Evolutionary conservation across 352 stramenopile species (phyloP), one percentile per base, ranked within the genome.

Genomic region (Pythium insidiosum): DNA sequence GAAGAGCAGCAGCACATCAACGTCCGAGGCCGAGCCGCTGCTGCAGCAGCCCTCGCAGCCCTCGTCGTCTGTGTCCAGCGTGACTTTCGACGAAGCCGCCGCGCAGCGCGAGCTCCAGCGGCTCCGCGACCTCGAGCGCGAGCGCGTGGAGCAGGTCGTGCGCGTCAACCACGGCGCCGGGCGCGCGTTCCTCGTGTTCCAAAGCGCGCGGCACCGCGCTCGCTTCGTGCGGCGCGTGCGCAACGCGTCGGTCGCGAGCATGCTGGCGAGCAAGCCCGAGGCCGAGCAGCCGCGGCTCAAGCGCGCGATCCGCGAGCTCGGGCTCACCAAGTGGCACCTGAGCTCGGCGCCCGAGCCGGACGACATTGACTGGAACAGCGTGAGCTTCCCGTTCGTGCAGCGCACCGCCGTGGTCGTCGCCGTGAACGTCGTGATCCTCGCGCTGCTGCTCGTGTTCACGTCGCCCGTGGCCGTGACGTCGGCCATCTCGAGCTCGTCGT

Each of bases 361-460:
- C 38, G 80, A 93, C 38, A 70, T 93, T 35, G 80, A 93, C 61
- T 93, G 80, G 80, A 62, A 89, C 45, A 89, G 73, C 50, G 76
- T 93, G 16, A 87, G 73, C 39, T 87, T 82, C 48, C 35, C 13
- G 6, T 16, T 4, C 22, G 25, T 5, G 15, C 35, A 25, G 6
- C 35, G 35, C 35, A 9, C 12, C n/a, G n/a, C n/a, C n/a, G n/a
- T n/a, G n/a, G n/a, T n/a, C n/a, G n/a, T n/a, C n/a, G n/a, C n/a
- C 9, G 2, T 43, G 42, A 4, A 39, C 11, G 4, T n/a, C n/a
- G n/a, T n/a, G n/a, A 88, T 93, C 41, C 62, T 89, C 4, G 53
- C 71, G 22, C 58, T 93, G 43, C 65, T 93, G 6, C 48, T 93
- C 22, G 47, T 86, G 22, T 93, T 93, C 56, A 93, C 80, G 43